Percentiles rank a stretch among this genome's conserved stretches.
Conservation (phyloP, 1,284 basidiomycete genomes). For the Pseudozyma tsukubaensis region DNA sequence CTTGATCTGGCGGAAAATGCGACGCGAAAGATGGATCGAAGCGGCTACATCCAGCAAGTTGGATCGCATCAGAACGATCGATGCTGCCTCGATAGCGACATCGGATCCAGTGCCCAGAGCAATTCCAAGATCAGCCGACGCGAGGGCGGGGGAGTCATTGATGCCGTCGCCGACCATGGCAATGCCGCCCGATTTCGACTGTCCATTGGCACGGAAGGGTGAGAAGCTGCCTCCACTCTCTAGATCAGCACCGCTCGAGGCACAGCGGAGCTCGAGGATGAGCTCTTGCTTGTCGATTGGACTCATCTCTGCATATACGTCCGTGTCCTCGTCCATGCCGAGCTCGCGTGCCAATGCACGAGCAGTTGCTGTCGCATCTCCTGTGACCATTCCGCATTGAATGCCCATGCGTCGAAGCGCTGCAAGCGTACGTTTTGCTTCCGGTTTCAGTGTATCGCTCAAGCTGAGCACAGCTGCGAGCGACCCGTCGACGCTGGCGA, state of each 20-base stretch:
- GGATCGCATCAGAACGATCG: slow-evolving; percentile 95
- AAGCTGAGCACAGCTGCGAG: slow-evolving; percentile 55
- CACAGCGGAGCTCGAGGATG: slow-evolving; percentile 69
- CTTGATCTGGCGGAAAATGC: slow-evolving; percentile 90
- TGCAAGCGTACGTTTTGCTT: slow-evolving; percentile 54
- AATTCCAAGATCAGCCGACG: slow-evolving; percentile 93
- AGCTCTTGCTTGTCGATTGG: slow-evolving; percentile 64
- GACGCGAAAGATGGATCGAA: slow-evolving; percentile 86
- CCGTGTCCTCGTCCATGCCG: slow-evolving; percentile 49
- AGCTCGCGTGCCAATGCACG: slow-evolving; percentile 58
- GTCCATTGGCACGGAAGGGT: slow-evolving; percentile 24
- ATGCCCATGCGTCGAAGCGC: slow-evolving; percentile 62
- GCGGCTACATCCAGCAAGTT: slow-evolving; percentile 97
- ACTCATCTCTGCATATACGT: slow-evolving; percentile 64
- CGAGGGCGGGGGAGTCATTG: slow-evolving; percentile 97
- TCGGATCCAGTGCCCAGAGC: slow-evolving; percentile 95
- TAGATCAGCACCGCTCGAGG: slow-evolving; percentile 42
- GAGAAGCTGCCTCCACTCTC: slow-evolving; percentile 32
- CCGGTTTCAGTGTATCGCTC: slow-evolving; percentile 63
- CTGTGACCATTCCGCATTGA: slow-evolving; percentile 63
- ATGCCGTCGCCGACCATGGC: slow-evolving; percentile 95
- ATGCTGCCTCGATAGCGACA: slow-evolving; percentile 96
- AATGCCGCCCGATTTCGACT: slow-evolving; percentile 37
- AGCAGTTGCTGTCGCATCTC: slow-evolving; percentile 61
- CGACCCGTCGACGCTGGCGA: slow-evolving; percentile 58